Evolutionary conservation across 164 flowering plant species (phyloP).

Genomic region (Brasenia schreberi): DNA sequence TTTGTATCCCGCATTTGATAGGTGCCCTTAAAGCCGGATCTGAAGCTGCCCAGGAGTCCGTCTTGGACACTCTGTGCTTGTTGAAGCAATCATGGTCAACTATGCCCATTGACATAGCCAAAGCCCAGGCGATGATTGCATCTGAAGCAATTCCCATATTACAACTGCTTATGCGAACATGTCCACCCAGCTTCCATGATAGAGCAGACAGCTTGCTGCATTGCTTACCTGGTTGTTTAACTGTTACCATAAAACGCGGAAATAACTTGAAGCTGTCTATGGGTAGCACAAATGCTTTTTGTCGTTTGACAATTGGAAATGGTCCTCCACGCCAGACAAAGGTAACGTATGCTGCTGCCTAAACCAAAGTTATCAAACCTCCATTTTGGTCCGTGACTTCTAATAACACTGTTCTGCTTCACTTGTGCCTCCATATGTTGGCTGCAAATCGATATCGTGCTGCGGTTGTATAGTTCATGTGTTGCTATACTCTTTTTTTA

Average conservation of each 20-base stretch:
- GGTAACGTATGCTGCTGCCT: conserved; percentile 21
- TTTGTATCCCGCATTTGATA: conserved; percentile 71
- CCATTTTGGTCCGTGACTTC: too few relatives aligned
- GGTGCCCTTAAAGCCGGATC: conserved; percentile 64
- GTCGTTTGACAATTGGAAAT: conserved; percentile 67
- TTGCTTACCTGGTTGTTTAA: conserved; percentile 82
- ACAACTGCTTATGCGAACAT: conserved; percentile 68
- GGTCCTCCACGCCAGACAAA: conserved; percentile 77
- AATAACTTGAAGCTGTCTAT: conserved; percentile 70
- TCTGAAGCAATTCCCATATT: conserved; percentile 83
- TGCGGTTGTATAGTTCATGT: too few relatives aligned
- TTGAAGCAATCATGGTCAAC: conserved; percentile 71
- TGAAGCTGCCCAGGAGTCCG: conserved; percentile 71
- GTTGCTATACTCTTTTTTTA: too few relatives aligned
- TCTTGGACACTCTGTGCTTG: conserved; percentile 60
- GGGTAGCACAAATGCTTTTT: conserved; percentile 82
- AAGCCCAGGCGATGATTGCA: conserved; percentile 67
- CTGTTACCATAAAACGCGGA: conserved; percentile 68
- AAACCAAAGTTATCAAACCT: too few relatives aligned
- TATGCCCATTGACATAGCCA: conserved; percentile 67
- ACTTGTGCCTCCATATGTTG: too few relatives aligned
- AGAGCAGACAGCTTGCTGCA: conserved; percentile 70
- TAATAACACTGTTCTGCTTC: too few relatives aligned
- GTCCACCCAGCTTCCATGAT: conserved; percentile 85
- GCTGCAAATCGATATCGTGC: too few relatives aligned